A percentile compares a stretch with the other conserved stretches of the same genome.
phyloP scores from a whole-genome alignment of 1,139 yeast species.

The Arxiozyma slooffiae region DNA sequence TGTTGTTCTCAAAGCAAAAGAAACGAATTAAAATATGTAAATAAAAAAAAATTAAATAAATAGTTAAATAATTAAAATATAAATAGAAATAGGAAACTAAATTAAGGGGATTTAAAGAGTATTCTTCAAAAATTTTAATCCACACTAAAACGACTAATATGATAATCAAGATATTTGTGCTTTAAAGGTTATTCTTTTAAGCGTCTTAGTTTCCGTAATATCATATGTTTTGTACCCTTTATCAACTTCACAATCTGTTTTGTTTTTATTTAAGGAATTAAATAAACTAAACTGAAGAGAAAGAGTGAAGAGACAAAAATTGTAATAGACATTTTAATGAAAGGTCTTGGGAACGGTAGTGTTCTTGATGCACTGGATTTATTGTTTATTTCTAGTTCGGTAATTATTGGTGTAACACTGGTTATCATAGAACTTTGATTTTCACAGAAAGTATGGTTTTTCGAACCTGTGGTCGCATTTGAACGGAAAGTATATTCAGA shows the following conservation, averaged over 20 bases:
- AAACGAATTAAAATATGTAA: no score
- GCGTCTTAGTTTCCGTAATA: neutral
- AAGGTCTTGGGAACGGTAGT: neutral
- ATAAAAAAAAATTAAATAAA: neutral
- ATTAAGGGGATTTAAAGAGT: neutral
- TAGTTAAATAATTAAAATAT: neutral
- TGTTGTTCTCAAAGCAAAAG: neutral
- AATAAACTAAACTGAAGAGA: neutral
- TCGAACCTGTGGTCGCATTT: neutral
- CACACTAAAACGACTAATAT: neutral
- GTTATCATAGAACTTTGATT: neutral
- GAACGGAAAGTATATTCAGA: neutral
- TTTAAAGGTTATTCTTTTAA: neutral
- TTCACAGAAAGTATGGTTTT: neutral
- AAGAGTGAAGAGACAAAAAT: neutral
- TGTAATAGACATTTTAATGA: neutral
- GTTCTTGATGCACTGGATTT: neutral
- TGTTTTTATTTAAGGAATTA: neutral
- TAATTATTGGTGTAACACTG: neutral
- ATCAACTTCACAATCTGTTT: neutral
- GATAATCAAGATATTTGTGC: neutral
- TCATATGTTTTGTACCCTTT: neutral
- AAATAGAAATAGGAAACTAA: neutral
- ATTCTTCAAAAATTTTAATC: neutral
- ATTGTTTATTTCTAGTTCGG: neutral